A percentile compares a stretch with the other conserved stretches of the same genome.
Evolutionary conservation across 2,329 filamentous ascomycete species (phyloP).

Genomic region (Penicillium aurantiogriseum): DNA sequence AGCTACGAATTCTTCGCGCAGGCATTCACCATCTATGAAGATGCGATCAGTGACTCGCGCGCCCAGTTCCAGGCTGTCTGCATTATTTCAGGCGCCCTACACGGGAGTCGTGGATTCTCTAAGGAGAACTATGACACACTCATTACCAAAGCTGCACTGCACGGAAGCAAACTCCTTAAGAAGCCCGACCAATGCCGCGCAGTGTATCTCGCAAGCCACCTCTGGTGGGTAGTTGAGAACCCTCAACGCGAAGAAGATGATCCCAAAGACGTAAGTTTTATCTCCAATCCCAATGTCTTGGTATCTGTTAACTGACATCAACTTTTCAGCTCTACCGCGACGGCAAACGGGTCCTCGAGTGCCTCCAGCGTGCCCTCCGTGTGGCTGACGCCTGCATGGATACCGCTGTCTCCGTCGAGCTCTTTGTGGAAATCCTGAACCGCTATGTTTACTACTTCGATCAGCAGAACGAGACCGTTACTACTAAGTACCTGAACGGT

Average conservation of each 20-base stretch:
- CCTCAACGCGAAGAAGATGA: conserved; percentile 75
- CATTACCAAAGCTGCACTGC: conserved; percentile 95
- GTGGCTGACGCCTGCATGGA: conserved; percentile 99
- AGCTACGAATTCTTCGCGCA: conserved; percentile 98
- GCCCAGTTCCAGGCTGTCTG: conserved; percentile 98
- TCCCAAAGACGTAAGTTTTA: conserved; percentile 65
- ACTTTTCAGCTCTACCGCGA: conserved; percentile 79
- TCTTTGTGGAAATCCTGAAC: conserved; percentile 98
- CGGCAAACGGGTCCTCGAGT: conserved; percentile 94
- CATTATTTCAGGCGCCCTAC: conserved; percentile 83
- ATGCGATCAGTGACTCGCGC: conserved; percentile 90
- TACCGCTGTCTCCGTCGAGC: conserved; percentile 90
- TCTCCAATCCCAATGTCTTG: conserved; percentile 17
- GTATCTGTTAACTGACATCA: conserved; percentile 7
- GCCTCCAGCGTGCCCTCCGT: conserved; percentile 87
- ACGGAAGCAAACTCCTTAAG: conserved; percentile 93
- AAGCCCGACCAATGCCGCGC: conserved; percentile 98
- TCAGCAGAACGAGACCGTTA: conserved; percentile 97
- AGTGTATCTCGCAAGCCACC: conserved; percentile 91
- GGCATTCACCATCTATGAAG: conserved; percentile 96
- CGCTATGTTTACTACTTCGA: conserved; percentile 99
- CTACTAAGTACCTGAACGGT: conserved; percentile 95
- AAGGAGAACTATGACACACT: conserved; percentile 98
- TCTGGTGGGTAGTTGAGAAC: conserved; percentile 96
- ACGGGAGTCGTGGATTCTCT: conserved; percentile 84